Evolutionary conservation across 768 basidiomycete genomes (phyloP), one percentile per base, ranked within the genome.

Genomic region (Suillus placidus): DNA sequence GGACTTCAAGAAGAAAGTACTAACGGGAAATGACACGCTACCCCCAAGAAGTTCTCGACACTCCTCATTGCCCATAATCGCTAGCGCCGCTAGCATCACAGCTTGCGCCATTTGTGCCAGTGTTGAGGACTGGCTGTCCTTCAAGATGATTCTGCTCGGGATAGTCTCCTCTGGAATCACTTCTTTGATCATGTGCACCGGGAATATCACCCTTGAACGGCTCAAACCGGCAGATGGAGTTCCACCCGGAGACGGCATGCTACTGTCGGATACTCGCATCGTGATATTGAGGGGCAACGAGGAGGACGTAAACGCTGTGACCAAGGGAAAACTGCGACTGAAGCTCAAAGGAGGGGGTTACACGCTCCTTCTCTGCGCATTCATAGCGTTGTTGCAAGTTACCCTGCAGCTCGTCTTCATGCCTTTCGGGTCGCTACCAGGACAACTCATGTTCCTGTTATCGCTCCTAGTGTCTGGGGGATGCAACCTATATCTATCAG

Each of bases 401-500:
- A 34, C 78, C n/a, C 35, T 64, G 9, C 78, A 79, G 40, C 70
- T 79, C 18, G 49, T 78, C 49, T 69, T 78, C 40, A 70, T 78
- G 32, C 76, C 78, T 2, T 78, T 76, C 63, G 74, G 73, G 13
- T 62, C 62, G 2, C 70, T 77, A 12, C 73, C 78, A 14, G 77
- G 79, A 9, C 78, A 80, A 62, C 57, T 77, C 65, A 71, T 80
- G 74, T 79, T 80, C 61, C 64, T 79, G 30, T 60, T 66, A 18
- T 73, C 77, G 1, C 71, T 80, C 16, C 68, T 64, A 23, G 68
- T 76, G 0, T 79, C 78, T 2, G 80, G 79, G 77, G 18, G 20
- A 6, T 78, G 79, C 66, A 79, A 74, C 14, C 70, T 67, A 14
- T 66, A 65, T 32, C 56, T 79, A 16, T 76, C 76, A 32, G 58